Base-by-base conservation (phyloP, 768 basidiomycete species). In the Boletellus emodensis region DNA sequence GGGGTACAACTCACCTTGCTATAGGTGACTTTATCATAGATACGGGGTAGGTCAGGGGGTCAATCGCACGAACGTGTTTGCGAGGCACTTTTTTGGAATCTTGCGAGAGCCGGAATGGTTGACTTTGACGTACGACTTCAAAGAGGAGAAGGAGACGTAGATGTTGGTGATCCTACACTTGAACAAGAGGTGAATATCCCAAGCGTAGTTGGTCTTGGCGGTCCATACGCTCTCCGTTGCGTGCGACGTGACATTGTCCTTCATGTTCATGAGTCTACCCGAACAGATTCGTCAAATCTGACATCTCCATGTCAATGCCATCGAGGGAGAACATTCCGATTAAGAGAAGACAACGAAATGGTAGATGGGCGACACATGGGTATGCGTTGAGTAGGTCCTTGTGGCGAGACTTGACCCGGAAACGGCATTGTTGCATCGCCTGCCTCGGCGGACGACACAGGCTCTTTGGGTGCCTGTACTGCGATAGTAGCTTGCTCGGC, bases 61-160 rank as follows among this genome's bases (percentile, higher is more conserved):
- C 3, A 6, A 35, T 14, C 1, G 15, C 2, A 6, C 3, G 4
- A 20, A 40, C 6, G 11, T 2, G 4, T 10, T 6, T 20, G 44
- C n/a, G 28, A 67, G 82, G 50, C 64, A 93, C 87, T 97, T 97
- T 72, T 97, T 97, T 63, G 94, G 66, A 34, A 95, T 94, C 75
- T 97, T 97, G 58, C 91, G 81, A 71, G 97, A 92, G 1, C 94
- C 95, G 0, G 91, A 88, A 64, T 90, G 80, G 66, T 98, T 98
- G 50, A 96, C 72, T 61, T 97, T 92, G 49, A 92, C 83, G 56
- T 92, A 99, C 6, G 91, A 87, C 65, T 78, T 81, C 49, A 98
- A 76, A 26, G 84, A 83, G 13, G 84, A 84, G 40, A 85, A 76
- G 6, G 83, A 76, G 39, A 93, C 81, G 66, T 89, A 96, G 11